Base-by-base conservation (phyloP, 495 filamentous ascomycete species). In the Aspergillus funiculosus region DNA sequence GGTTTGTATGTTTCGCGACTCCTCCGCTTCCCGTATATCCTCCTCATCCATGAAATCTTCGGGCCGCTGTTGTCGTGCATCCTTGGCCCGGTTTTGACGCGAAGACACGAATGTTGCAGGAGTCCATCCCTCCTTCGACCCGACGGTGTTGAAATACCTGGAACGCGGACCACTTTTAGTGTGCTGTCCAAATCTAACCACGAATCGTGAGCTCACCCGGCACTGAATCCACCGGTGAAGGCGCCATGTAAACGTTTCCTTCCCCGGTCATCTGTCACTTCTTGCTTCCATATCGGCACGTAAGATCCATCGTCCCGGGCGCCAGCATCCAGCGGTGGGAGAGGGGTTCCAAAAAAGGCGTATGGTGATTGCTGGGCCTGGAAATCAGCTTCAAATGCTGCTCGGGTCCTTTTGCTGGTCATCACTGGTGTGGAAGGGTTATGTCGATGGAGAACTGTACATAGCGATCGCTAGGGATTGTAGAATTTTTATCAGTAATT, bases 11-110 rank as follows among this genome's bases (percentile, higher is more conserved):
- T 72, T 75, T 51, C 76, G 75, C 2, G 81, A 74, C 63, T 95
- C 90, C 39, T 82, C 89, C 2, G 83, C 83, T 52, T 95, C 91
- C 8, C 86, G 84, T 8, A 95, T 68, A 65, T 98, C 92, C 65
- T 98, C 94, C 50, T 95, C 94, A 51, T 98, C 92, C 92, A 98
- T 98, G 50, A 89, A 97, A 59, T 98, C 92, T 55, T 97, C 91
- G 6, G 82, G 75, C 22, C 81, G 80, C 60, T 86, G 81, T 54
- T 81, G 69, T 35, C 60, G 59, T 18, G 64, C 74, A 69, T 91
- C 82, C 53, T 87, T 84, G 42, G 78, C 77, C 36, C 86, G 83
- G 50, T 87, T 86, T 28, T 80, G 66, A 0, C 92, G 86, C 27
- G 92, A 95, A 3, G 89, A 96, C 25, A 95, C 83, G 58, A 97